A percentile compares a stretch with the other conserved stretches of the same genome.
phyloP scores from a whole-genome alignment of 179 eudicot genomes.

The Spergularia azorica region DNA sequence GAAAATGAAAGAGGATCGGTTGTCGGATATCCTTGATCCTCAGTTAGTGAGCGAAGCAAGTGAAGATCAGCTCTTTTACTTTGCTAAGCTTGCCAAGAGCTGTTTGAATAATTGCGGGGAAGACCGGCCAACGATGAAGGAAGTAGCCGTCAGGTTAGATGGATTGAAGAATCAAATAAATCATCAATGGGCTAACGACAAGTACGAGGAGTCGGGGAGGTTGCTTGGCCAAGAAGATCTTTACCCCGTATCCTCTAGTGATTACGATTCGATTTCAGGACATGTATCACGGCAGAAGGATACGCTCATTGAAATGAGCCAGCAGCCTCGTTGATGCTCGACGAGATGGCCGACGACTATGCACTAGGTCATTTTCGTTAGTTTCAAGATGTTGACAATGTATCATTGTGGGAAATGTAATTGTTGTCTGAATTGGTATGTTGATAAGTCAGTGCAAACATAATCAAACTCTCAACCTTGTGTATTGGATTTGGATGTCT shows the following conservation, averaged over 20 bases:
- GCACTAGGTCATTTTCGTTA: no score
- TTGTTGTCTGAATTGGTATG: no score
- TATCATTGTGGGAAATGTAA: no score
- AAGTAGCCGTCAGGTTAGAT: slow-evolving; percentile 14
- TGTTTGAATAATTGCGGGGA: slow-evolving; percentile 7
- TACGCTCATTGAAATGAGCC: not conserved
- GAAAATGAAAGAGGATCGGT: slow-evolving; percentile 17
- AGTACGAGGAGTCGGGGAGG: not conserved
- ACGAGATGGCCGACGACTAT: no score
- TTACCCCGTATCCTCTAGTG: not conserved
- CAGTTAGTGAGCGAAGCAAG: slow-evolving; percentile 17
- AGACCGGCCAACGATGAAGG: slow-evolving; percentile 20
- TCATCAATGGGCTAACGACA: slow-evolving; percentile 17
- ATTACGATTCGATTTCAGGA: not conserved
- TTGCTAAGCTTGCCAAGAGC: slow-evolving; percentile 14
- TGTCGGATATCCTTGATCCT: slow-evolving; percentile 22
- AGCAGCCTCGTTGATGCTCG: slow-evolving; percentile 13
- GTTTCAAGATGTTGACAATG: no score
- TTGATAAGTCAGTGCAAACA: no score
- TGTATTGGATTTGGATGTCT: no score
- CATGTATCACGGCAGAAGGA: not conserved
- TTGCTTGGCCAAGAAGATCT: slow-evolving; percentile 11
- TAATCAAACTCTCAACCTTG: no score
- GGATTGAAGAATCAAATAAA: slow-evolving; percentile 16
- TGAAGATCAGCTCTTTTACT: slow-evolving; percentile 9